Evolutionary conservation across 2,329 filamentous ascomycete species (phyloP).

Genomic region (Bretziella fagacearum): DNA sequence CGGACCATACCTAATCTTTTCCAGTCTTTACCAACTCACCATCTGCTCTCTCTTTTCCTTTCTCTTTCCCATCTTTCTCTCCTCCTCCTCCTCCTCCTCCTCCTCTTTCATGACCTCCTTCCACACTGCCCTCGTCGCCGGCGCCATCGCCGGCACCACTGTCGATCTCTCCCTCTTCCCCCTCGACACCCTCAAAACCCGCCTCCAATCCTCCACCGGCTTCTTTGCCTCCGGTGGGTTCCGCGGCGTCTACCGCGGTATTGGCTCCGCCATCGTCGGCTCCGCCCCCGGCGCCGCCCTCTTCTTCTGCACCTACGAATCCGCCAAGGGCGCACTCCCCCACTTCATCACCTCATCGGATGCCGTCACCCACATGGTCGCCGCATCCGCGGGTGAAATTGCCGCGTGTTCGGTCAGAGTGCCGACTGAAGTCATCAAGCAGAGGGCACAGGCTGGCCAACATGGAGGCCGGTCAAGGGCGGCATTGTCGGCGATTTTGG

Average conservation of each 20-base stretch:
- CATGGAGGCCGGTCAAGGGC: conserved; percentile 52
- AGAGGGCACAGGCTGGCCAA: conserved; percentile 78
- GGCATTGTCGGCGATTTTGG: conserved; percentile 54
- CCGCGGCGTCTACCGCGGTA: conserved; percentile 78
- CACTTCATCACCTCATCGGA: conserved; percentile 17
- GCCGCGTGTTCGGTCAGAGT: conserved; percentile 85
- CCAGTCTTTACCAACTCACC: not conserved
- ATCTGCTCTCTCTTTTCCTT: not conserved
- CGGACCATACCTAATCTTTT: not conserved
- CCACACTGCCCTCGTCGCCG: conserved; percentile 52
- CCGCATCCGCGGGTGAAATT: conserved; percentile 73
- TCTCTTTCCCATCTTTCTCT: not conserved
- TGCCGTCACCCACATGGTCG: conserved; percentile 51
- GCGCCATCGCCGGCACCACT: conserved; percentile 81
- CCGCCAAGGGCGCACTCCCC: conserved; percentile 41
- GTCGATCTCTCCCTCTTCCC: conserved; percentile 95
- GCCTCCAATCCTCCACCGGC: conserved; percentile 65
- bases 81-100: not conserved
- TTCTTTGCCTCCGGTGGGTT: conserved; percentile 78
- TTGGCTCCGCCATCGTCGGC: conserved; percentile 76
- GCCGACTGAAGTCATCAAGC: conserved; percentile 93
- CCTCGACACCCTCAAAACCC: conserved; percentile 96
- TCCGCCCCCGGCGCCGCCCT: conserved; percentile 87
- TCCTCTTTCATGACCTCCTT: conserved; percentile 27
- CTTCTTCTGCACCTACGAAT: conserved; percentile 94